Conservation (phyloP, 768 basidiomycete genomes). For the Naganishia friedmannii region DNA sequence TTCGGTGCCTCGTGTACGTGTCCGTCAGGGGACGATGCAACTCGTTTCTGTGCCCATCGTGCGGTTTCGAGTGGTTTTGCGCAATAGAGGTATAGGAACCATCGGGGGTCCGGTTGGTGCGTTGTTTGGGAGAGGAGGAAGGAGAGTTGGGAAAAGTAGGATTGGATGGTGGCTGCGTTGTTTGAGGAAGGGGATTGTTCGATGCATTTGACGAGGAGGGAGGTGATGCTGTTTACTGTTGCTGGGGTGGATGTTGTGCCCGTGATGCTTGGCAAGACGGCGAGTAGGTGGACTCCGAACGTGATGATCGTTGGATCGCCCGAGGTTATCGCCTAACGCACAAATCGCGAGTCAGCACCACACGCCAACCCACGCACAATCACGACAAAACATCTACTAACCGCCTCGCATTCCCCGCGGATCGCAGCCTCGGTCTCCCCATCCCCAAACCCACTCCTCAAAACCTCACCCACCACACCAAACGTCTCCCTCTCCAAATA, state of each 20-base stretch:
- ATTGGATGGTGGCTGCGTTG: background rate
- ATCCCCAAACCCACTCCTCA: background rate
- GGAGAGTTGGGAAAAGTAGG: background rate
- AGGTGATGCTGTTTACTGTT: background rate
- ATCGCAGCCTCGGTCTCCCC: background rate
- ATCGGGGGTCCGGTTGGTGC: background rate
- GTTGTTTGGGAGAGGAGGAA: background rate
- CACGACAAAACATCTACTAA: background rate
- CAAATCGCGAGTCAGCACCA: background rate
- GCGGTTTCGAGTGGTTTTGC: background rate
- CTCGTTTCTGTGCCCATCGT: background rate
- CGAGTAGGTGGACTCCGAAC: background rate
- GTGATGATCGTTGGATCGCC: background rate
- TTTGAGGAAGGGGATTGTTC: background rate
- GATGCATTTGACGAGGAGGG: background rate
- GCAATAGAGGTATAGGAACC: constrained; percentile 2
- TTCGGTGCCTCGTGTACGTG: background rate
- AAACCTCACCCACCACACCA: background rate
- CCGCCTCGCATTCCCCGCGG: background rate
- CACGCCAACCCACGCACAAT: background rate
- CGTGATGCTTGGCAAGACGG: background rate
- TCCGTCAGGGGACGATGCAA: background rate
- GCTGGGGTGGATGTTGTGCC: background rate
- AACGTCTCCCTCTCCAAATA: constrained; percentile 3
- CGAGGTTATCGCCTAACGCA: background rate